Evolutionary conservation across 176 grass and related monocot genomes (phyloP), one percentile per base, ranked within the genome.

Genomic region (Thinopyrum elongatum): DNA sequence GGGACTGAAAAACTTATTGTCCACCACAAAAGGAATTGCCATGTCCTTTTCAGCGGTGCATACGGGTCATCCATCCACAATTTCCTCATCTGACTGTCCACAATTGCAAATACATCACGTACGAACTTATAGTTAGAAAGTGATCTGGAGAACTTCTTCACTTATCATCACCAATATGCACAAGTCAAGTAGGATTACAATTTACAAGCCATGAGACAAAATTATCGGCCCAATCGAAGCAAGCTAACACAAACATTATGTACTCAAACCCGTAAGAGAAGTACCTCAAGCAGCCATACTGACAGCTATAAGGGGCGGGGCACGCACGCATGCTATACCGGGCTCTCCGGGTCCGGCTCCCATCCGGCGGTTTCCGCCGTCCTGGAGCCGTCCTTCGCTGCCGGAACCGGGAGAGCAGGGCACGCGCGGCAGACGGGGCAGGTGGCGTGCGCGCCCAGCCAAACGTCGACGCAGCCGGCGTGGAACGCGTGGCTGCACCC

Each of bases 401-500:
- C 14, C 26, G 58, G 41, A 34, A 29, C 6, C 70, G 85, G 86
- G 8, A 85, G 86, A 2, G 49, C 70, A 12, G 90, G 90, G 19
- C 78, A 64, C 2, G 77, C 86, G 64, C 90, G 90, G 85, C 90
- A 91, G 61, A 91, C 78, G 63, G 86, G 90, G 77, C 86, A 91
- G 23, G 90, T 85, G 77, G 82, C 86, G 53, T 80, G 86, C 39
- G 70, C 42, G 77, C 89, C 70, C 60, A 91, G 89, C 86, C 86
- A 91, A 68, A 65, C 76, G 82, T 91, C 89, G 62, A 91, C 82
- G 77, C 89, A 91, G 2, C 77, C 78, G 64, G 51, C 90, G 82
- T 91, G 90, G 86, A 91, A 91, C 53, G 86, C 86, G 82, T 91
- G 90, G 8, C 55, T 27, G 90, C 90, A 91, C 10, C 90, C 86